phyloP scores from a whole-genome alignment of 1,284 basidiomycete genomes.

The Paramarasmius palmivorus region DNA sequence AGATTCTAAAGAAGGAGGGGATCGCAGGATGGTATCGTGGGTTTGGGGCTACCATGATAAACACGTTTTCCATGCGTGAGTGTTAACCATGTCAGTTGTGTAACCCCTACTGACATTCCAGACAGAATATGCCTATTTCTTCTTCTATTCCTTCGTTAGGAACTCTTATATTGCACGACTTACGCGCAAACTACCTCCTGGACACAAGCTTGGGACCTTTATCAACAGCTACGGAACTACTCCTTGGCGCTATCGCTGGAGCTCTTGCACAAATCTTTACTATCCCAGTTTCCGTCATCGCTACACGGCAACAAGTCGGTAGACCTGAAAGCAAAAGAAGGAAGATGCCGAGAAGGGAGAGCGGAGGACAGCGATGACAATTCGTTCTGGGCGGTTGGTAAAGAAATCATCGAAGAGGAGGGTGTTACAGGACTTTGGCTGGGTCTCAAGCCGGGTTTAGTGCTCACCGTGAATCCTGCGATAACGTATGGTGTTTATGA shows the following conservation, averaged over 20 bases:
- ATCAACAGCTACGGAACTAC: constrained; percentile 81
- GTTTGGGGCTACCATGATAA: constrained; percentile 97
- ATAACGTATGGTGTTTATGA: constrained; percentile 99
- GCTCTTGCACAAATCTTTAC: constrained; percentile 98
- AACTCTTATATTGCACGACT: constrained; percentile 78
- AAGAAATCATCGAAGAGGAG: constrained; percentile 90
- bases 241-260: constrained; percentile 90
- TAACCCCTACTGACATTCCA: constrained; percentile 8
- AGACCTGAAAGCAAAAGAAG: constrained; percentile 23
- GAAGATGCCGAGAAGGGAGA: constrained; percentile 15
- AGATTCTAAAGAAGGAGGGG: constrained; percentile 81
- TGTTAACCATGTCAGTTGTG: constrained; percentile 20
- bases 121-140: constrained; percentile 98
- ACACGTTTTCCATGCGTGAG: constrained; percentile 95
- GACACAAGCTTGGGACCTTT: constrained; percentile 60
- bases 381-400: constrained; percentile 78
- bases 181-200: constrained; percentile 52
- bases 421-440: constrained; percentile 93
- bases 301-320: constrained; percentile 94
- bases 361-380: constrained; percentile 42
- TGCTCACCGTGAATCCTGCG: constrained; percentile 95
- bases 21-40: constrained; percentile 86
- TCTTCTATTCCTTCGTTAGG: constrained; percentile 95
- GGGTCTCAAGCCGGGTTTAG: constrained; percentile 89
- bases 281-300: constrained; percentile 96